Evolutionary conservation across 106 monocot genomes (phyloP), one percentile per base, ranked within the genome.

Genomic region (Gastrodia elata): DNA sequence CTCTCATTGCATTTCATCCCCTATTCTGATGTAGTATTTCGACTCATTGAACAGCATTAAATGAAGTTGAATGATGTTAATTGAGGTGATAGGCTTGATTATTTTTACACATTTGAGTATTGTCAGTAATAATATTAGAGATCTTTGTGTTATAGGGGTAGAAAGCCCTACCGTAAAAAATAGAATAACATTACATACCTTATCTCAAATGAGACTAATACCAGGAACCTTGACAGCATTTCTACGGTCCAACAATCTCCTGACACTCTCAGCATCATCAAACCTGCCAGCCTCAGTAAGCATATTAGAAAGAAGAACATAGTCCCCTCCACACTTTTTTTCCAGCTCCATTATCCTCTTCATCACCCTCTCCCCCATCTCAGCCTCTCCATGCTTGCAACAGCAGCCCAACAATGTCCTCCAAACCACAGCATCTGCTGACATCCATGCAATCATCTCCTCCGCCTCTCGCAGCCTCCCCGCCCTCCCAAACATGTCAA

Each of bases 361-460:
- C 79, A 88, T 73, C 64, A 84, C 86, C 72, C 86, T 88, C 80
- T 84, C 73, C 2, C 79, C 91, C 74, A 85, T 90, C 82, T 84
- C 89, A 28, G 70, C 81, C 68, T 92, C 77, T 38, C 89, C 89
- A 82, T 89, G 73, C 68, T 79, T 79, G 46, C 71, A 42, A 43
- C 90, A 94, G 55, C 87, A 85, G 8, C 88, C 84, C 73, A 92
- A 59, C 15, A 92, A 72, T 8, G 82, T 92, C 78, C 92, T 88
- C 92, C 92, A 92, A 20, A 89, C 79, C 4, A 92, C 34, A 4
- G 73, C 82, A 22, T 59, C 76, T 22, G 77, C 36, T 2, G 84
- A 78, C 84, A 89, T 72, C 40, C 72, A 38, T 0, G 25, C 40
- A 18, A 84, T 80, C 48, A 86, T 70, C 69, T 80, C 80, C 81